Evolutionary conservation across 2,329 filamentous ascomycete genomes (phyloP).

Genomic region (Claviceps sp.): DNA sequence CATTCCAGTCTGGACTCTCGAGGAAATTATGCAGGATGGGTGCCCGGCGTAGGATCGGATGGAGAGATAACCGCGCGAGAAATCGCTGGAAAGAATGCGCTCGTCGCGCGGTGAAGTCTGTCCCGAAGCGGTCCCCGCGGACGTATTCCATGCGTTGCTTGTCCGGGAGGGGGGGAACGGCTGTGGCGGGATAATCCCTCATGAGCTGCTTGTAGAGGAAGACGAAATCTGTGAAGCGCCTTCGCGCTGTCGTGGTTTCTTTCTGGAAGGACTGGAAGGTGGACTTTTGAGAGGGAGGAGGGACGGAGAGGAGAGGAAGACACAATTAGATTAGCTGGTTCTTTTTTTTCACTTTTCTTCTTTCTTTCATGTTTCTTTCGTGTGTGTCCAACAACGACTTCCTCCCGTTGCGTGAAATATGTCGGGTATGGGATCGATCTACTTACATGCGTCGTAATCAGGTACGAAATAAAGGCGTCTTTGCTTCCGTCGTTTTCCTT

Average conservation of each 20-base stretch:
- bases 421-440: not conserved
- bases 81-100: conserved; percentile 89
- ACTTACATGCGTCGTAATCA: conserved; percentile 74
- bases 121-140: conserved; percentile 83
- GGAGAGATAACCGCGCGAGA: conserved; percentile 70
- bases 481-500: conserved; percentile 97
- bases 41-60: conserved; percentile 76
- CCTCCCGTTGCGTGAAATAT: not conserved
- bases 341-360: not conserved
- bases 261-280: conserved; percentile 90
- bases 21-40: conserved; percentile 78
- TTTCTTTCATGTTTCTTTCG: not conserved
- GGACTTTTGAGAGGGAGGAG: conserved; percentile 43
- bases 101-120: conserved; percentile 80
- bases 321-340: not conserved
- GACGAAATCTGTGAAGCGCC: conserved; percentile 94
- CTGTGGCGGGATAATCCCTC: conserved; percentile 79
- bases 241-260: conserved; percentile 62
- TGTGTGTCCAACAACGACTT: too few species aligned
- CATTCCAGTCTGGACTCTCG: conserved; percentile 91
- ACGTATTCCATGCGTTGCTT: conserved; percentile 99
- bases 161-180: conserved; percentile 87
- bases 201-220: conserved; percentile 87
- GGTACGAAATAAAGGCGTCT: conserved; percentile 90
- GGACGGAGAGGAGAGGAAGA: not conserved